Percentiles rank a stretch among this genome's conserved stretches.
Conservation (phyloP, 176 grass and related monocot genomes). For the maize (Zea mays) region Zm-B73-REFERENCE-NAM-5.0 NC_050104.1:63236501-63237000, state of each 20-base stretch:
- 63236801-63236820: slow-evolving; percentile 87
- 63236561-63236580: slow-evolving; percentile 77
- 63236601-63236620: slow-evolving; percentile 87
- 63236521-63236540: slow-evolving; percentile 90
- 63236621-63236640: slow-evolving; percentile 67
- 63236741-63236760: no score
- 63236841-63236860: slow-evolving; percentile 71
- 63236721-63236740: background rate
- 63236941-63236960: slow-evolving; percentile 87
- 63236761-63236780: background rate
- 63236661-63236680: slow-evolving; percentile 95
- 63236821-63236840: slow-evolving; percentile 84
- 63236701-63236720: slow-evolving; percentile 4
- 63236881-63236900: slow-evolving; percentile 64
- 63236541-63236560: slow-evolving; percentile 98
- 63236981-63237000: slow-evolving; percentile 71
- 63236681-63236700: slow-evolving; percentile 74
- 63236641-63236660: slow-evolving; percentile 88
- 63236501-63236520: slow-evolving; percentile 90
- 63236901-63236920: slow-evolving; percentile 82
- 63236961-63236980: slow-evolving; percentile 39
- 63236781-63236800: slow-evolving; percentile 80
- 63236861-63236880: slow-evolving; percentile 89
- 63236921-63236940: slow-evolving; percentile 90
- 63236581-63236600: slow-evolving; percentile 89